Base-by-base conservation (phyloP, 441 rosid genomes). In the Gossypium davidsonii region DNA sequence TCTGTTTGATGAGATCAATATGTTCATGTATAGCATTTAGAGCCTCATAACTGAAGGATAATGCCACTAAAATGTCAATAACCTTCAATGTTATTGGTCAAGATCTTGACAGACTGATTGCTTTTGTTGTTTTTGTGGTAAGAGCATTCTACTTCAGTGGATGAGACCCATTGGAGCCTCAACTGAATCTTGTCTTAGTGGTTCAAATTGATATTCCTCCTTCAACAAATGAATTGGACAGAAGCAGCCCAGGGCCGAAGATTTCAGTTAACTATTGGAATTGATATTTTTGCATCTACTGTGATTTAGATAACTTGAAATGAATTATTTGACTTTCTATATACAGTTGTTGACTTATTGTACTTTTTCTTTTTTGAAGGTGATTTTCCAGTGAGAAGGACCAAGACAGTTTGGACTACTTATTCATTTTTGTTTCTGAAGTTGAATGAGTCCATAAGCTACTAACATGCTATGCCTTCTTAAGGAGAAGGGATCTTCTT, bases 1-100 rank as follows among this genome's bases (percentile, higher is more conserved):
- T 73, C 80, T 49, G 44, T 75, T 74, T 78, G 79, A 71, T 63
- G 75, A 42, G 70, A 70, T 73, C 82, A 79, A 56, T 72, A 31
- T 48, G 34, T 59, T 14, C 46, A 72, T 58, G 20, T 49, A 28
- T 56, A 68, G 62, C 62, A 14, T 67, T 51, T 67, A 56, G 79
- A 76, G 66, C 67, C 74, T 58, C 60, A 63, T 31, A 64, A 46
- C 23, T 55, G 79, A 74, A 72, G 57, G 70, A 66, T 11, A 11
- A 12, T 21, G 55, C 34, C 34, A 6, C 10, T 65, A 42, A 63
- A 37, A 18, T 18, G 68, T 20, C 15, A 4, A 37, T 37, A 37
- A 37, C 15, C 68, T 4, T 39, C 1, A 44, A 62, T 63, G 23
- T 18, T 63, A 18, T 18, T 37, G n/a, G 17, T 39, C 68, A 37